A percentile compares a stretch with the other conserved stretches of the same genome.
phyloP scores from a whole-genome alignment of 2,329 filamentous ascomycete genomes.

The Diaporthe citriasiana region DNA sequence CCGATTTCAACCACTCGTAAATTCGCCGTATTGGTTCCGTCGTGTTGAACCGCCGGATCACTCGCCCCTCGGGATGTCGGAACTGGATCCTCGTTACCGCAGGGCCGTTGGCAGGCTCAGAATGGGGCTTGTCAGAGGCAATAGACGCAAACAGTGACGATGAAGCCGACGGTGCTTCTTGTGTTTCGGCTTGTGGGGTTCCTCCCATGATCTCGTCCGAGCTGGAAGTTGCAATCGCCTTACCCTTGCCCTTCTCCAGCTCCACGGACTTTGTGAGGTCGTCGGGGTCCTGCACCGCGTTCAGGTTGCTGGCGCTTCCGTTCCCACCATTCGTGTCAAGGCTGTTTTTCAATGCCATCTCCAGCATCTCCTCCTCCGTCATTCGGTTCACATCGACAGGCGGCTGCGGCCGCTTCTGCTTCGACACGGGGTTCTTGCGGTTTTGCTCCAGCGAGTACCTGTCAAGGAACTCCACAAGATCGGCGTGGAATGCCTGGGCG shows the following conservation, averaged over 20 bases:
- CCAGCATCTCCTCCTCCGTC: constrained; percentile 97
- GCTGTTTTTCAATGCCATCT: constrained; percentile 93
- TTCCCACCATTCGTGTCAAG: constrained; percentile 68
- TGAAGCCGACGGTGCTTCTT: constrained; percentile 47
- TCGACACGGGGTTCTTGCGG: constrained; percentile 95
- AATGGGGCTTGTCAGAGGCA: constrained; percentile 78
- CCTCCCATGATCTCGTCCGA: constrained; percentile 55
- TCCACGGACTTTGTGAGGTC: constrained; percentile 79
- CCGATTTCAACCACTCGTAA: constrained; percentile 97
- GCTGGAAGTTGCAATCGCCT: constrained; percentile 52
- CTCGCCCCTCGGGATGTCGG: constrained; percentile 83
- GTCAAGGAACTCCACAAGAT: constrained; percentile 96
- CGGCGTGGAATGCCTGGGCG: constrained; percentile 86
- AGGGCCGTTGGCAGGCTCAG: constrained; percentile 80
- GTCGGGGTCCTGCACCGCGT: constrained; percentile 83
- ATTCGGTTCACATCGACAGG: constrained; percentile 85
- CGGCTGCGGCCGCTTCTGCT: constrained; percentile 74
- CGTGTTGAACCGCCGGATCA: constrained; percentile 87
- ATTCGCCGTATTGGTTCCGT: constrained; percentile 84
- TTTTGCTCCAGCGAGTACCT: constrained; percentile 90
- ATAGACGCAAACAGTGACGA: constrained; percentile 76
- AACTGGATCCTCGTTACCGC: constrained; percentile 93
- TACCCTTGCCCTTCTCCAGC: constrained; percentile 68
- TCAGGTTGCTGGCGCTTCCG: constrained; percentile 48
- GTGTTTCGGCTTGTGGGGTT: constrained; percentile 47